Percentiles rank a stretch among this genome's conserved stretches.
Conservation (phyloP, 176 grass and related monocot species). For the Avena eriantha region DNA sequence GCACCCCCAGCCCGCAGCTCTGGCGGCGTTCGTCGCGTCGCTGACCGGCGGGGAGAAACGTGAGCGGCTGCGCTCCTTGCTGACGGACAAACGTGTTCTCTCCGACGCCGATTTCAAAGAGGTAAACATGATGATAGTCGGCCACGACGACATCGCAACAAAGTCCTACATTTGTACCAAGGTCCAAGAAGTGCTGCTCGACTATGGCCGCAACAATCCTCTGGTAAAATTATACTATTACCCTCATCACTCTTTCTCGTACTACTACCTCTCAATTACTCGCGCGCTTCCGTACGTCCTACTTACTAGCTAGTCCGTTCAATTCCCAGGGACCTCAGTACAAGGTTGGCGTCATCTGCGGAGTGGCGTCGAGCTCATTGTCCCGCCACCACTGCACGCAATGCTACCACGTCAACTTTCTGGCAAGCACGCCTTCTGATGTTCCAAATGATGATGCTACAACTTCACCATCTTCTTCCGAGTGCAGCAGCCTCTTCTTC, state of each 20-base stretch:
- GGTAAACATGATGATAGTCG: not conserved
- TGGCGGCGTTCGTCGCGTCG: not conserved
- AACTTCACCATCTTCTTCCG: not conserved
- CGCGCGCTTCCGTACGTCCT: not conserved
- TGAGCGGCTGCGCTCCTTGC: not conserved
- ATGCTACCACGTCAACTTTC: conserved; percentile 2
- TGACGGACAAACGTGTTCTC: not conserved
- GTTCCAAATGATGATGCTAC: not conserved
- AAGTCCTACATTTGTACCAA: not conserved
- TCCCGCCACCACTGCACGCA: not conserved
- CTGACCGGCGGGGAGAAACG: not conserved
- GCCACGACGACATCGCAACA: not conserved
- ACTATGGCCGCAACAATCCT: not conserved
- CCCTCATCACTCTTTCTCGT: not conserved
- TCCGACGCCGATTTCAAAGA: not conserved
- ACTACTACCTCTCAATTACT: not conserved
- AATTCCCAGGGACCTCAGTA: not conserved
- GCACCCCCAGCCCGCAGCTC: not conserved
- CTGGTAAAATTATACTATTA: not conserved
- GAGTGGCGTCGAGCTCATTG: not conserved
- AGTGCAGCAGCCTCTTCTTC: not conserved
- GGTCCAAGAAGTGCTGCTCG: not conserved
- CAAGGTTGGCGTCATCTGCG: not conserved
- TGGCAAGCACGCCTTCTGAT: not conserved
- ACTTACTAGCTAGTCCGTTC: not conserved